Evolutionary conservation across 192 early-diverging fungal genomes (phyloP).

Genomic region (Linnemannia exigua): DNA sequence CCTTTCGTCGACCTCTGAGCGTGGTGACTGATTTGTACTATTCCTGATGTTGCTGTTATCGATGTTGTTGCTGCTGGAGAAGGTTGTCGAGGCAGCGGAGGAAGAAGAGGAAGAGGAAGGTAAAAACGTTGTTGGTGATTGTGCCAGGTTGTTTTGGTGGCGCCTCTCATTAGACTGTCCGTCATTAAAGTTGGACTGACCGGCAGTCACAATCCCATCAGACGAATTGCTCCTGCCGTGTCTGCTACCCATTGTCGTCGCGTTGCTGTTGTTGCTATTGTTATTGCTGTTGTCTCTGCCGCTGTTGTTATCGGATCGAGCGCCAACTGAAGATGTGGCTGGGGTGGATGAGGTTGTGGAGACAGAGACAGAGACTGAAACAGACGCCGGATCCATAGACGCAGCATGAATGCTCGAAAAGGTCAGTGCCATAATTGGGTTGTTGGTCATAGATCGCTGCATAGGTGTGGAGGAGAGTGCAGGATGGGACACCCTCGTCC

Average conservation of each 20-base stretch:
- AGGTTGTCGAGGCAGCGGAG: no score
- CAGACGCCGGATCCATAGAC: constrained; percentile 5
- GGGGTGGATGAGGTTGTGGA: constrained; percentile 19
- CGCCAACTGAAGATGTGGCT: not conserved
- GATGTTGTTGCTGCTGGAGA: not conserved
- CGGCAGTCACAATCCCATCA: not conserved
- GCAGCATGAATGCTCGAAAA: constrained; percentile 28
- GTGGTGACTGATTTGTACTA: not conserved
- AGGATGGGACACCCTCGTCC: not conserved
- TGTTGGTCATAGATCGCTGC: constrained; percentile 42
- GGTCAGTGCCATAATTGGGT: constrained; percentile 19
- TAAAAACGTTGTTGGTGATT: not conserved
- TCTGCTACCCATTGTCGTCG: not conserved
- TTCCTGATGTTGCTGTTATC: not conserved
- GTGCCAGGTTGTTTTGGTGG: not conserved
- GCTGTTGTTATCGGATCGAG: not conserved
- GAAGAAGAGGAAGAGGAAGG: not conserved
- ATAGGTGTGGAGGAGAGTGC: constrained; percentile 36
- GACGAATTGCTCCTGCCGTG: not conserved
- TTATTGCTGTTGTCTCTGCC: not conserved
- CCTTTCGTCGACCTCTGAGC: constrained; percentile 36
- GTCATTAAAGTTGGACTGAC: not conserved
- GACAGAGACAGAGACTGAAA: constrained; percentile 20
- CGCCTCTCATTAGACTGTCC: not conserved
- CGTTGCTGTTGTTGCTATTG: not conserved